These are phyloP conservation scores for Fusarium agapanthi DNA, from an alignment of 2,329 filamentous ascomycete genomes.

Conservation along the genomic window DNA sequence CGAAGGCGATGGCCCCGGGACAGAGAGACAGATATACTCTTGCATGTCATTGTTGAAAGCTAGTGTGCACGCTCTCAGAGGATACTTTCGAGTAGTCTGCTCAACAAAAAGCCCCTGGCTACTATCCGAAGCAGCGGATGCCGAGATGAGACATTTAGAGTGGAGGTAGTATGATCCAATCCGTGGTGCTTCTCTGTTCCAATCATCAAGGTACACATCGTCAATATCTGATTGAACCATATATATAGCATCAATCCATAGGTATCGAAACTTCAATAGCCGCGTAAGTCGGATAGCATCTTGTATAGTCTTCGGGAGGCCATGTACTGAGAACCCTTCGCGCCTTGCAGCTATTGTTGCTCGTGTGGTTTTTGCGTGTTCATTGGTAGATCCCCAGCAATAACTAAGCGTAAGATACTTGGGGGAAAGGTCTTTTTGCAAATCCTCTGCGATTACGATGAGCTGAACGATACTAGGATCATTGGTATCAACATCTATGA, in stretches of 20 bases:
- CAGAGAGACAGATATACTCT: background rate
- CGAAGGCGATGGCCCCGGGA: background rate
- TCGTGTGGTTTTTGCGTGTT: background rate
- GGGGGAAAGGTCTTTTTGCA: background rate
- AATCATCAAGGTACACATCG: conserved; percentile 1
- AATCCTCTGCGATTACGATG: background rate
- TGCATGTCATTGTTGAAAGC: background rate
- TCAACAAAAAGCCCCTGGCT: conserved; percentile 1
- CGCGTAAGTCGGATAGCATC: background rate
- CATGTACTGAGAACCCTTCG: background rate
- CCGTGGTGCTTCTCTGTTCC: background rate
- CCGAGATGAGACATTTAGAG: conserved; percentile 9
- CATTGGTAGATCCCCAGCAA: background rate
- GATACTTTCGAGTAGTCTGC: background rate
- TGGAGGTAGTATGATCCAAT: conserved; percentile 19
- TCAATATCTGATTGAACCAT: background rate
- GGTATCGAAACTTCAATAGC: background rate
- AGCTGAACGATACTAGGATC: background rate
- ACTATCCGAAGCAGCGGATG: background rate
- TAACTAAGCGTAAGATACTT: background rate
- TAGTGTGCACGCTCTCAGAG: background rate
- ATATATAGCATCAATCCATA: conserved; percentile 8
- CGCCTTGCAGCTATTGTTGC: background rate
- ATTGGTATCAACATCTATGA: background rate
- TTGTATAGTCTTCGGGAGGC: background rate